Evolutionary conservation across 2,329 filamentous ascomycete genomes (phyloP).

Genomic region (Colletotrichum phormii): DNA sequence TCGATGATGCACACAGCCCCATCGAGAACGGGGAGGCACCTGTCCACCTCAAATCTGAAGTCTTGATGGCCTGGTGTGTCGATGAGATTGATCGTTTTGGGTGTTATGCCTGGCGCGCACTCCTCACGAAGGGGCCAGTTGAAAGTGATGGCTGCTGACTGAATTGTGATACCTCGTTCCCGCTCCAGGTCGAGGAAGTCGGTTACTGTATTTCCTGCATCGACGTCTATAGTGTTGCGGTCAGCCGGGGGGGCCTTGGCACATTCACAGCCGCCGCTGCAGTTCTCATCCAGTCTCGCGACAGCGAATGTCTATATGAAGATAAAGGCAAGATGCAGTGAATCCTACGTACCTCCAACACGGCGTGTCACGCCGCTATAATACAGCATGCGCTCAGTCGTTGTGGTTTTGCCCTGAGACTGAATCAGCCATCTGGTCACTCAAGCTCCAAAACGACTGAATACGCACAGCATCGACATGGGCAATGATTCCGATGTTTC

Average conservation of each 20-base stretch:
- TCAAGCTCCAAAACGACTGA: not conserved
- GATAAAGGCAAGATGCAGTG: not conserved
- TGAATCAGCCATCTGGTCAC: conserved; percentile 32
- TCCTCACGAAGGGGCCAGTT: conserved; percentile 79
- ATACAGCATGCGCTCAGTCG: conserved; percentile 98
- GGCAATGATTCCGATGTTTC: conserved; percentile 98
- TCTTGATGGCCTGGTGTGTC: conserved; percentile 98
- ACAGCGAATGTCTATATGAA: not conserved
- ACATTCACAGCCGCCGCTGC: not conserved
- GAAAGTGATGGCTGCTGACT: conserved; percentile 96
- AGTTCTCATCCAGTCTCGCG: not conserved
- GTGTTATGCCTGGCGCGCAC: conserved; percentile 51
- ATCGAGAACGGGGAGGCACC: conserved; percentile 88
- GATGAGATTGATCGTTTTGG: conserved; percentile 87
- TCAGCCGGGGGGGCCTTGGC: not conserved
- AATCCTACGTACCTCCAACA: conserved; percentile 72
- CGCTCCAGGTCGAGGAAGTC: conserved; percentile 96
- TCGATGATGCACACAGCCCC: conserved; percentile 94
- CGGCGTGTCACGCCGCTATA: conserved; percentile 91
- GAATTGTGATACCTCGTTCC: conserved; percentile 94
- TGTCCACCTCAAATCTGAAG: conserved; percentile 95
- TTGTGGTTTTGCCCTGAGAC: conserved; percentile 88
- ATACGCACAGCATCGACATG: conserved; percentile 87
- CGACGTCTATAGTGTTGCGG: conserved; percentile 73
- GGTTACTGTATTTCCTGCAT: conserved; percentile 95